Base-by-base conservation (phyloP, 2,329 filamentous ascomycete genomes). In the Didymella pomorum region DNA sequence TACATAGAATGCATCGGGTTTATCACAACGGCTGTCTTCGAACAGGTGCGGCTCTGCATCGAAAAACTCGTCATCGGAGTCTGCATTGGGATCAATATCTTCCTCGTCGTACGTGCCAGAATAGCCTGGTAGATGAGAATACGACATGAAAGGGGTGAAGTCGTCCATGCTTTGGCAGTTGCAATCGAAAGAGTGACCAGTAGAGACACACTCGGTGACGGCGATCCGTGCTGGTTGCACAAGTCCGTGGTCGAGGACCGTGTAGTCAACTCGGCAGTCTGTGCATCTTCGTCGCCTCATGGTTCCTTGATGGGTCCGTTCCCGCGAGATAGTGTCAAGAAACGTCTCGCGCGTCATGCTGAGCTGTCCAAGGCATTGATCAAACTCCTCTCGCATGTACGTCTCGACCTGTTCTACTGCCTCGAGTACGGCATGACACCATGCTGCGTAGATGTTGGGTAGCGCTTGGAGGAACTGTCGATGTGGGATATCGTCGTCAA, bases 401-500 rank as follows among this genome's bases (percentile, higher is more conserved):
- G 11, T n/a, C 18, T 59, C 49, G n/a, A 56, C 25, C 31, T 49
- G 43, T 7, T 65, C 62, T 3, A 63, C 48, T 8, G 41, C 42
- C 16, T 63, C 52, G 12, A 63, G 35, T 2, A 61, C 35, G 14
- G 55, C 52, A 42, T 51, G 47, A 9, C 60, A 65, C 60, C 60
- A 65, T n/a, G 62, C 54, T 43, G 52, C 43, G n/a, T 65, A 65
- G 3, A 63, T 54, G 16, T n/a, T 52, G 1, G 62, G 62, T 5
- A 59, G 37, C 6, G 55, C 54, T 29, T 61, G 55, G 23, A 65
- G 20, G 9, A 47, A 63, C 12, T 63, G 46, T 12, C 9, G 48
- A 2, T 61, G 57, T 20, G 60, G 35, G 14, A 65, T 31, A 23
- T 56, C 28, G 37, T 65, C 62, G 2, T 61, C 49, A 10, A 61